Conservation (phyloP, 2,329 filamentous ascomycete species). For the Chalaropsis ovoidea region DNA sequence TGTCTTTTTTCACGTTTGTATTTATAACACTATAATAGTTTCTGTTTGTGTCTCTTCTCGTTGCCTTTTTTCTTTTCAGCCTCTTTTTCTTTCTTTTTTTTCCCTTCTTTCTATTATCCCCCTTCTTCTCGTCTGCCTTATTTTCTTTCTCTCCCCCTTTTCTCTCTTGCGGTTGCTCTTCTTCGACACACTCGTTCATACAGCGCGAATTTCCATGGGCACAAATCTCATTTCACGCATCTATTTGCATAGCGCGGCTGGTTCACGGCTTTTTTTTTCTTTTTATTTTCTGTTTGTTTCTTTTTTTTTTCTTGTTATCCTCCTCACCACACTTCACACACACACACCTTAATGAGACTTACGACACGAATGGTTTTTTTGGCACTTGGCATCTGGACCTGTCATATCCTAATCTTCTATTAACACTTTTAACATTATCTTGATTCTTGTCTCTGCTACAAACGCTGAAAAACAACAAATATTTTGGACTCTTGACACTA, state of each 20-base stretch:
- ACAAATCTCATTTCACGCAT: constrained; percentile 20
- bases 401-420: constrained; percentile 17
- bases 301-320: background rate
- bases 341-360: constrained; percentile 19
- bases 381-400: constrained; percentile 15
- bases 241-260: constrained; percentile 21
- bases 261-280: constrained; percentile 16
- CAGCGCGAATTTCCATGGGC: constrained; percentile 18
- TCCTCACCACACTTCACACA: background rate
- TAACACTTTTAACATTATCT: constrained; percentile 4
- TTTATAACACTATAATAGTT: constrained; percentile 24
- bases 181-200: constrained; percentile 20
- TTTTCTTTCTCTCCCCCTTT: background rate
- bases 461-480: background rate
- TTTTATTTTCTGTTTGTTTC: background rate
- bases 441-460: background rate
- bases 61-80: background rate
- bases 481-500: too few relatives aligned
- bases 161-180: constrained; percentile 7
- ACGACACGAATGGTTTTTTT: constrained; percentile 19
- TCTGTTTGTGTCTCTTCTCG: constrained; percentile 1
- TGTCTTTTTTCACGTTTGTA: constrained; percentile 20
- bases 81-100: constrained; percentile 13
- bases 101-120: background rate
- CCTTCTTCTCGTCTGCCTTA: background rate